phyloP scores from a whole-genome alignment of 2,329 filamentous ascomycete species.

The Geoglossum cookeanum region DNA sequence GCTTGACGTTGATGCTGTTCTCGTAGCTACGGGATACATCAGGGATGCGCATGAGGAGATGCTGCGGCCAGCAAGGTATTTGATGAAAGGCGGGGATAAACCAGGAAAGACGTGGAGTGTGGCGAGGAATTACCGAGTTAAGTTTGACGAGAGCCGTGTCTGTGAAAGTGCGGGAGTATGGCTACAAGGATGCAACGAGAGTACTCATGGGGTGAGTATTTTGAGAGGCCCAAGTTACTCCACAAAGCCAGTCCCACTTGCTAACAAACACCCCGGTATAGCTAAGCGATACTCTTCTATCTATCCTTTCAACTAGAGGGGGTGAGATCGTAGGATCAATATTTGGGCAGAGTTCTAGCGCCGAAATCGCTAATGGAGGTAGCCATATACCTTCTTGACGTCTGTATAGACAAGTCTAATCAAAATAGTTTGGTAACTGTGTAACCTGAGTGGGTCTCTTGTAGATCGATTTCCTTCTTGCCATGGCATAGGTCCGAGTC shows the following conservation, averaged over 20 bases:
- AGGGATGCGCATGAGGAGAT: conserved; percentile 62
- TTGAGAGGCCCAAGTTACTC: not conserved
- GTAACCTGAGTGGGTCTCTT: no score
- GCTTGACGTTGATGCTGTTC: conserved; percentile 59
- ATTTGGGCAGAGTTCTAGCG: conserved; percentile 29
- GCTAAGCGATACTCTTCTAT: conserved; percentile 67
- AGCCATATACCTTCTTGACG: not conserved
- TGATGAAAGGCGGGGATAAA: conserved; percentile 40
- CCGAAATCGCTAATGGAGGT: not conserved
- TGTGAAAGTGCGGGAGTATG: conserved; percentile 61
- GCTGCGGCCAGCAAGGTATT: conserved; percentile 42
- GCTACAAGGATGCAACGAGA: conserved; percentile 88
- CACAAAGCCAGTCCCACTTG: not conserved
- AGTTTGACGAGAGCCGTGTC: conserved; percentile 49
- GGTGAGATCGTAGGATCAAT: conserved; percentile 63
- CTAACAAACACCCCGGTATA: conserved; percentile 16
- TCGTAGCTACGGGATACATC: conserved; percentile 75
- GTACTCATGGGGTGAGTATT: conserved; percentile 66
- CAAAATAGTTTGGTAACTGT: no score
- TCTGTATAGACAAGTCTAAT: not conserved
- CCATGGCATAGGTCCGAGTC: no score
- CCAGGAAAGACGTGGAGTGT: conserved; percentile 26
- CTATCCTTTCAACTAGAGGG: conserved; percentile 54
- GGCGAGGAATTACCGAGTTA: conserved; percentile 57
- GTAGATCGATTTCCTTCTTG: no score